phyloP scores from a whole-genome alignment of 2,329 filamentous ascomycete genomes.

The Sclerotinia nivalis region DNA sequence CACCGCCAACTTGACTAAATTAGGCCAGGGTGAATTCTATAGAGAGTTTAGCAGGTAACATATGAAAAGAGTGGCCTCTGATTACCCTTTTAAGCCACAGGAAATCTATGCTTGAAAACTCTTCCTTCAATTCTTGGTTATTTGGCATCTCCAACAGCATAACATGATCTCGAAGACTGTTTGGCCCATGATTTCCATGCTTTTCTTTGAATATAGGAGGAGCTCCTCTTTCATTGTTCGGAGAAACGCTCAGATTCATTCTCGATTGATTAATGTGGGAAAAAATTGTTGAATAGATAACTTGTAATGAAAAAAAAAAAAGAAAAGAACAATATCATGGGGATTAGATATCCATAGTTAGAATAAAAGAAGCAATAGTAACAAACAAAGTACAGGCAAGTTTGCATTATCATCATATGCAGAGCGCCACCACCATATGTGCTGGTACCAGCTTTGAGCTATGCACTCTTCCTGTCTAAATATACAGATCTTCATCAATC shows the following conservation, averaged over 20 bases:
- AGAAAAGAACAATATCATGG: background rate
- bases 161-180: background rate
- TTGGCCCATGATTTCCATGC: background rate
- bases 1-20: background rate
- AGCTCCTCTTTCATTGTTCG: background rate
- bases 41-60: background rate
- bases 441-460: too few species aligned
- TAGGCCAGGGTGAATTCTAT: background rate
- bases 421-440: background rate
- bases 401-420: background rate
- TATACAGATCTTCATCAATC: background rate
- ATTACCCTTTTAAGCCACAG: constrained; percentile 6
- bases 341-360: background rate
- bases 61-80: background rate
- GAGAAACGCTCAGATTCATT: background rate
- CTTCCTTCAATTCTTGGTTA: background rate
- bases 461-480: background rate
- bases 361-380: background rate
- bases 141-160: constrained; percentile 6
- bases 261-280: background rate
- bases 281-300: background rate
- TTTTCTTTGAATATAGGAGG: background rate
- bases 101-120: background rate
- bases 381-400: background rate
- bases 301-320: background rate